Percentiles rank a stretch among this genome's conserved stretches.
Evolutionary conservation across 1,284 basidiomycete species (phyloP).

Genomic region (Paramarasmius palmivorus): DNA sequence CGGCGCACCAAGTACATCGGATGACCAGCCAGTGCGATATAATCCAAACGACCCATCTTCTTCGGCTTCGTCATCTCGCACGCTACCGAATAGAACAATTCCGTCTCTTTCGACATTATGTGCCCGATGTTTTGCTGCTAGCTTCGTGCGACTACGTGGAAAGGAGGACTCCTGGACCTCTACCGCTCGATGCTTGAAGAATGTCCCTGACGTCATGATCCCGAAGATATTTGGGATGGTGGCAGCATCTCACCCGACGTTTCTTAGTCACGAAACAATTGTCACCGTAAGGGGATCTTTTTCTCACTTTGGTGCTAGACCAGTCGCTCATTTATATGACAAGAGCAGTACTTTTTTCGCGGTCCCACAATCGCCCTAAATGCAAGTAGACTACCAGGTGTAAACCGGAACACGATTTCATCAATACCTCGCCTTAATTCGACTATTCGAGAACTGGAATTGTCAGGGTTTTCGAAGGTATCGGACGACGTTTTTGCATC

Average conservation of each 20-base stretch:
- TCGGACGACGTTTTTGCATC: conserved; percentile 53
- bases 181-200: conserved; percentile 40
- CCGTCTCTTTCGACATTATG: conserved; percentile 51
- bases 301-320: not conserved
- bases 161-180: conserved; percentile 38
- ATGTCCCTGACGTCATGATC: conserved; percentile 53
- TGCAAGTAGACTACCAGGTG: conserved; percentile 50
- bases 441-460: conserved; percentile 46
- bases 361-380: conserved; percentile 48
- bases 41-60: conserved; percentile 43
- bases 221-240: conserved; percentile 54
- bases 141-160: conserved; percentile 40
- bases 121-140: conserved; percentile 50
- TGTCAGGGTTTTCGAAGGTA: conserved; percentile 53
- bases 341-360: conserved; percentile 58
- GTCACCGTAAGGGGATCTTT: conserved; percentile 41
- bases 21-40: conserved; percentile 31
- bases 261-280: conserved; percentile 55
- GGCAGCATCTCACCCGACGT: conserved; percentile 45
- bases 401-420: conserved; percentile 49
- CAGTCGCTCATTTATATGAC: conserved; percentile 1
- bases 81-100: conserved; percentile 30
- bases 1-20: conserved; percentile 44
- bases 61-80: conserved; percentile 49
- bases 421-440: conserved; percentile 40